Conservation (phyloP, 768 basidiomycete species). For the Podaxis sp. region DNA sequence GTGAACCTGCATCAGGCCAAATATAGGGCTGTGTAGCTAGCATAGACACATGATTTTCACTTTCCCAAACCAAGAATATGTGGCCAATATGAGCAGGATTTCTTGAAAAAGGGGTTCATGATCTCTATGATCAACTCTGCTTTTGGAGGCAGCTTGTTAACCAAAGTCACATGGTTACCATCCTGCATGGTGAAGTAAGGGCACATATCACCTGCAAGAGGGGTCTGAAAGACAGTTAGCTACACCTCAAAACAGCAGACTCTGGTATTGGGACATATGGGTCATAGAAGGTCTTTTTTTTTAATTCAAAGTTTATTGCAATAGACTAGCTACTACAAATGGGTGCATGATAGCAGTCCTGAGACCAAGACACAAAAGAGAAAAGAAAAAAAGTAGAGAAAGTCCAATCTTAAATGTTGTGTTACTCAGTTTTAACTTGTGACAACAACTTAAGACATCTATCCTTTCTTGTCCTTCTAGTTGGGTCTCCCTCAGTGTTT, state of each 20-base stretch:
- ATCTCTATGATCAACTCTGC: conserved; percentile 78
- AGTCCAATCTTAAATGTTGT: too few species aligned
- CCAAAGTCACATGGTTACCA: conserved; percentile 69
- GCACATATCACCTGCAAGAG: conserved; percentile 79
- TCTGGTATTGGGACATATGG: conserved; percentile 44
- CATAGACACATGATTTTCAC: conserved; percentile 37
- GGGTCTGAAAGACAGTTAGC: conserved; percentile 51
- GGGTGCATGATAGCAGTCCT: too few species aligned
- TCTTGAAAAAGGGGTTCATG: conserved; percentile 86
- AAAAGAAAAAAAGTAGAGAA: too few species aligned
- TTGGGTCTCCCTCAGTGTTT: too few species aligned
- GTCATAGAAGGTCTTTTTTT: too few species aligned
- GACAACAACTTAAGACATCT: too few species aligned
- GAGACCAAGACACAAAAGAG: too few species aligned
- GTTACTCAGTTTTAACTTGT: too few species aligned
- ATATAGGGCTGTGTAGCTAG: background rate
- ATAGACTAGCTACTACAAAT: too few species aligned
- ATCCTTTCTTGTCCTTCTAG: too few species aligned
- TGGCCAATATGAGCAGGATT: conserved; percentile 82
- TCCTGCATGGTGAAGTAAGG: conserved; percentile 98
- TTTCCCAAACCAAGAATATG: conserved; percentile 74
- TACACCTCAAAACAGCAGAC: background rate
- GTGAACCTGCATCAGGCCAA: background rate
- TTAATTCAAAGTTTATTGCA: too few species aligned
- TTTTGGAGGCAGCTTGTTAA: conserved; percentile 81